These are phyloP conservation scores for Rosa multiflora DNA, from an alignment of 306 rosid genomes.

Conservation along the genomic window DNA sequence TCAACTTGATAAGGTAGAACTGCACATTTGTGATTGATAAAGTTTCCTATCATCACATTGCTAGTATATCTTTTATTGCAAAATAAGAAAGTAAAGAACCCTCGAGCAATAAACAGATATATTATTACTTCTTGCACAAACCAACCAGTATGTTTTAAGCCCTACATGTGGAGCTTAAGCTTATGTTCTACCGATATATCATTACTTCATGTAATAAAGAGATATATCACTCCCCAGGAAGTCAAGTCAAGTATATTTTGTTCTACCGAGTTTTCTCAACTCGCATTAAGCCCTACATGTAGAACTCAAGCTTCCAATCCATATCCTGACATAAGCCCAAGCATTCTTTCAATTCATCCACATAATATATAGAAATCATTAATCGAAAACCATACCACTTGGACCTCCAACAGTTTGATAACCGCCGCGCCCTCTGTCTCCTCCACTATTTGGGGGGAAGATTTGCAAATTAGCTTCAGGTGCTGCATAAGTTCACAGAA, in stretches of 20 bases:
- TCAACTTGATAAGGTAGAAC: background rate
- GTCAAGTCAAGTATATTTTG: background rate
- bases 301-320: background rate
- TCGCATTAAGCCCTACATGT: background rate
- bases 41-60: background rate
- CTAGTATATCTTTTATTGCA: background rate
- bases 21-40: background rate
- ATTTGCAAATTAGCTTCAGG: constrained; percentile 75
- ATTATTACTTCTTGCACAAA: background rate
- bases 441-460: constrained; percentile 74
- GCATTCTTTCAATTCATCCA: background rate
- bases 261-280: background rate
- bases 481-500: constrained; percentile 38
- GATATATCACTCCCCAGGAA: background rate
- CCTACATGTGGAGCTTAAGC: background rate
- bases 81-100: background rate
- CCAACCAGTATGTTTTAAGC: background rate
- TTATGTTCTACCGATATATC: background rate
- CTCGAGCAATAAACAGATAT: background rate
- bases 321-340: background rate
- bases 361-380: background rate
- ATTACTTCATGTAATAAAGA: background rate
- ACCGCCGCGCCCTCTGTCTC: constrained; percentile 59
- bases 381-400: constrained; percentile 40
- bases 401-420: constrained; percentile 74